phyloP scores from a whole-genome alignment of 139 green algal species.

The Yamagishiella unicocca region DNA sequence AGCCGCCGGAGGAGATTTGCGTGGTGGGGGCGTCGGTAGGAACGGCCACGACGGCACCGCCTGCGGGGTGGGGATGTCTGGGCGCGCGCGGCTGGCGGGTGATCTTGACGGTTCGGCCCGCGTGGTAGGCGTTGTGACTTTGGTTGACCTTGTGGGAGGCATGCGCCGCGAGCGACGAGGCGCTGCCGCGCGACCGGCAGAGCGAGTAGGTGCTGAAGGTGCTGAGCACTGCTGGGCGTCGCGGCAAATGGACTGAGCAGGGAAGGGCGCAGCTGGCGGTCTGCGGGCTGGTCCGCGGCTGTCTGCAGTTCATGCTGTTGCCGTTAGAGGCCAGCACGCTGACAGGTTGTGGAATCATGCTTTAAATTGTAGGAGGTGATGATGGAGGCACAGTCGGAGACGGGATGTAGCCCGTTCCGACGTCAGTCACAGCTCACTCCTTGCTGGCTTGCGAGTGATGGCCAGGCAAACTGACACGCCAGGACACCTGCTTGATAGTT shows the following conservation, averaged over 20 bases:
- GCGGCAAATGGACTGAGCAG: background rate
- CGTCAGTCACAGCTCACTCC: too few relatives aligned
- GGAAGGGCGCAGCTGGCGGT: background rate
- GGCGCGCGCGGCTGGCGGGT: background rate
- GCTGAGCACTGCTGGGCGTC: conserved; percentile 5
- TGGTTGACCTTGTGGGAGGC: background rate
- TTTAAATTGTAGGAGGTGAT: too few relatives aligned
- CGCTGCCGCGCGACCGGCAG: background rate
- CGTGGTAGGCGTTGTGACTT: background rate
- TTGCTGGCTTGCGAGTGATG: too few relatives aligned
- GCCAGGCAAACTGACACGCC: too few relatives aligned
- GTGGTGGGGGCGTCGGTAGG: background rate
- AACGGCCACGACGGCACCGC: background rate
- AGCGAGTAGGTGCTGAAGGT: background rate
- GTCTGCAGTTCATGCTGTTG: background rate
- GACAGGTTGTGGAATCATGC: background rate
- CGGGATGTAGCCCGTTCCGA: too few relatives aligned
- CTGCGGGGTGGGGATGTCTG: too few relatives aligned
- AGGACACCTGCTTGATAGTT: too few relatives aligned
- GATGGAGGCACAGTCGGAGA: too few relatives aligned
- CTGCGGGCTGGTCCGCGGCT: background rate
- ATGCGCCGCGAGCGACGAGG: background rate
- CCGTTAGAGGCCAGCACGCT: background rate
- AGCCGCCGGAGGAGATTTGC: background rate
- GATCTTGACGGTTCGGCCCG: conserved; percentile 12